These are phyloP conservation scores for Pyricularia grisea DNA, from an alignment of 2,329 filamentous ascomycete species.

Conservation along the genomic window DNA sequence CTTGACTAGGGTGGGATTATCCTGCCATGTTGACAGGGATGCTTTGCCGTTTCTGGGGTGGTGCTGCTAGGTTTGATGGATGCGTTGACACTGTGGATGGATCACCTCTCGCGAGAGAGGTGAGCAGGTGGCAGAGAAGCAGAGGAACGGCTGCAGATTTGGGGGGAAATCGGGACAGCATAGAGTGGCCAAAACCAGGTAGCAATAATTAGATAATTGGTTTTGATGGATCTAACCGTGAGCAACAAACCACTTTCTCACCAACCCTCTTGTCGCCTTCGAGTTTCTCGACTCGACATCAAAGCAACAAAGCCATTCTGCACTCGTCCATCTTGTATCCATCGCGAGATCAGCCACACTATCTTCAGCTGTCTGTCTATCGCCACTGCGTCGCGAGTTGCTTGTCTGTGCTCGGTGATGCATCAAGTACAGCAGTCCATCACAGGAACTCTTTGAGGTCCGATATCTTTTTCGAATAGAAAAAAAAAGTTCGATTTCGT, in stretches of 20 bases:
- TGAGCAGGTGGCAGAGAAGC: constrained; percentile 14
- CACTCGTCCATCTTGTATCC: not conserved
- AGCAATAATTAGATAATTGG: not conserved
- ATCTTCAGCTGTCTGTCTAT: not conserved
- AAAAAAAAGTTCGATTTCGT: not conserved
- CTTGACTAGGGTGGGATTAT: not conserved
- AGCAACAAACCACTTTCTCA: constrained; percentile 6
- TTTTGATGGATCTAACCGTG: constrained; percentile 1
- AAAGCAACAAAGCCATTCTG: not conserved
- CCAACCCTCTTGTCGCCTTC: constrained; percentile 9
- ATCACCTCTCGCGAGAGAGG: constrained; percentile 19
- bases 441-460: not conserved
- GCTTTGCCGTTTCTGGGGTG: constrained; percentile 8
- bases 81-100: constrained; percentile 13
- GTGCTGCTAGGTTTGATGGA: constrained; percentile 14
- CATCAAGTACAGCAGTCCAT: not conserved
- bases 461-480: not conserved
- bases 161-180: constrained; percentile 9
- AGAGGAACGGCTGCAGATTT: constrained; percentile 18
- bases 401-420: not conserved
- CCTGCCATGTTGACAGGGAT: not conserved
- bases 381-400: not conserved
- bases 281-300: constrained; percentile 4
- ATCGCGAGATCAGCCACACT: not conserved
- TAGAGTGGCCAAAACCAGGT: constrained; percentile 6